Evolutionary conservation across 805 yeast genomes (phyloP).

Genomic region (Teunomyces lycoperdinae): DNA sequence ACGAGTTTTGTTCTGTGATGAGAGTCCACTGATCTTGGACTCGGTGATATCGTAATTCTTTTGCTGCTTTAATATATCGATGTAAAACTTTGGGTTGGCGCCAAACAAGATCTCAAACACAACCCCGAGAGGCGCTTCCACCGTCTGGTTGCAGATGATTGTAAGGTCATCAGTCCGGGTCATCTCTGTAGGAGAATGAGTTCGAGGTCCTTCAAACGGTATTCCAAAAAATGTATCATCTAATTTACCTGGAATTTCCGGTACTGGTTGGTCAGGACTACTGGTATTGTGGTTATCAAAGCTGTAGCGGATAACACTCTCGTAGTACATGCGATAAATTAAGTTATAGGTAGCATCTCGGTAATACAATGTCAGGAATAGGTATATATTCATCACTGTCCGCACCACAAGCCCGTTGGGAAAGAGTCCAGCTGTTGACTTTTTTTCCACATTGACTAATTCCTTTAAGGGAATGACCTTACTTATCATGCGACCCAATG

Average conservation of each 20-base stretch:
- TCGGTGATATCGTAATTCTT: slow-evolving; percentile 59
- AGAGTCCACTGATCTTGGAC: slow-evolving; percentile 30
- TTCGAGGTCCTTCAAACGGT: slow-evolving; percentile 61
- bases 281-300: slow-evolving; percentile 23
- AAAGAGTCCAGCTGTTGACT: slow-evolving; percentile 62
- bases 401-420: slow-evolving; percentile 70
- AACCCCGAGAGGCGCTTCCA: slow-evolving; percentile 65
- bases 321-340: slow-evolving; percentile 35
- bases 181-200: slow-evolving; percentile 58
- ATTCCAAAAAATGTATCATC: slow-evolving; percentile 17
- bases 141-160: slow-evolving; percentile 50
- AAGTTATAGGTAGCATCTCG: slow-evolving; percentile 76
- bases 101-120: slow-evolving; percentile 64
- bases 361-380: slow-evolving; percentile 85
- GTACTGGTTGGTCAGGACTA: slow-evolving; percentile 4
- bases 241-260: slow-evolving; percentile 4
- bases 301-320: slow-evolving; percentile 57
- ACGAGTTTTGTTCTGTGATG: slow-evolving; percentile 43
- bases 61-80: slow-evolving; percentile 49
- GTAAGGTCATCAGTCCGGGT: slow-evolving; percentile 49
- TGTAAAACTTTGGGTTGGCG: slow-evolving; percentile 43
- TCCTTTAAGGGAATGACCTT: slow-evolving; percentile 57
- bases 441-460: slow-evolving; percentile 61
- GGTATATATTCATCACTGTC: slow-evolving; percentile 60
- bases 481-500: slow-evolving; percentile 65